These are phyloP conservation scores for Lipomyces oligophaga DNA, from an alignment of 805 yeast genomes.

Conservation along the genomic window DNA sequence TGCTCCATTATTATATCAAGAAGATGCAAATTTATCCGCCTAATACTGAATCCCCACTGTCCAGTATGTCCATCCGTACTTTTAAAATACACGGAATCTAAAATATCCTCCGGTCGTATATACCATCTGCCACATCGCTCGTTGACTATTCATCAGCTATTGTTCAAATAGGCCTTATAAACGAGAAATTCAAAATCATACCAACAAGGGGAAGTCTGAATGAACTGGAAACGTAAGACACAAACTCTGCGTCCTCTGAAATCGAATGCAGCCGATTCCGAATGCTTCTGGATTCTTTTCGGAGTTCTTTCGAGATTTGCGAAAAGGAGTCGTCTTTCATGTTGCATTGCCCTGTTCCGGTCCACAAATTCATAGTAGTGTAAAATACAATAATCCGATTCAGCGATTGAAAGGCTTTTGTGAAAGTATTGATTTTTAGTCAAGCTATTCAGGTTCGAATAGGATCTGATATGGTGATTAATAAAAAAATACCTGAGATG, in stretches of 20 bases:
- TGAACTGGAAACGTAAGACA: slow-evolving; percentile 41
- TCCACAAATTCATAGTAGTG: too few relatives aligned
- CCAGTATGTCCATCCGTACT: slow-evolving; percentile 87
- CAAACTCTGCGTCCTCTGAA: slow-evolving; percentile 54
- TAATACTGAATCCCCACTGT: slow-evolving; percentile 72
- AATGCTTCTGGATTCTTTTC: slow-evolving; percentile 50
- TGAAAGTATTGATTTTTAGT: too few relatives aligned
- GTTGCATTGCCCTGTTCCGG: too few relatives aligned
- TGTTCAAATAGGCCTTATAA: not conserved
- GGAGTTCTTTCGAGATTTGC: slow-evolving; percentile 41
- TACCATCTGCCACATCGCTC: slow-evolving; percentile 91
- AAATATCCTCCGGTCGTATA: slow-evolving; percentile 44
- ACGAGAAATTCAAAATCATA: slow-evolving; percentile 4
- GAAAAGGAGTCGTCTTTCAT: too few relatives aligned
- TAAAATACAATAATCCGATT: too few relatives aligned
- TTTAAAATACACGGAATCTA: slow-evolving; percentile 67
- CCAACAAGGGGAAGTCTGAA: slow-evolving; percentile 38
- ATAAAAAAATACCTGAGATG: too few relatives aligned
- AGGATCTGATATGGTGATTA: too few relatives aligned
- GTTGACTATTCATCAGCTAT: slow-evolving; percentile 49
- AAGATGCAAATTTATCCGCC: slow-evolving; percentile 72
- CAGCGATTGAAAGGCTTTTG: too few relatives aligned
- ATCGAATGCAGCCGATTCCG: slow-evolving; percentile 71
- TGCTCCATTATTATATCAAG: slow-evolving; percentile 45
- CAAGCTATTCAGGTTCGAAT: too few relatives aligned